Base-by-base conservation (phyloP, 1,284 basidiomycete genomes). In the Trichosporon inkin region DNA sequence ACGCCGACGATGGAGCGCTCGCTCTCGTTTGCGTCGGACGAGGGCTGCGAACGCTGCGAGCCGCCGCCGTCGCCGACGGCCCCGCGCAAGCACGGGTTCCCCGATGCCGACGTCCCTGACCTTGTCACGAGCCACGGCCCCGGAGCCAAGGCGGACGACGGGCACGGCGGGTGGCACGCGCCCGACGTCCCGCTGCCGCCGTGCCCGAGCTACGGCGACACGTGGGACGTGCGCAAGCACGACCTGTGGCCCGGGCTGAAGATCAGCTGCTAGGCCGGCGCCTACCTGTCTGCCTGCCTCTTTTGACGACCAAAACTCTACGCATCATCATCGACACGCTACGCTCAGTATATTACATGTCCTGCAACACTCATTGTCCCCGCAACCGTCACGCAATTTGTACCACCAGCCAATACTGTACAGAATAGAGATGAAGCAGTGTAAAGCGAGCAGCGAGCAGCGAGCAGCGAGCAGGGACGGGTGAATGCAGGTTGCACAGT, bases 1-100 rank as follows among this genome's bases (percentile, higher is more conserved):
- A 64, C 62, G 8, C 62, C 62, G 8, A 57, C 44, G 8, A 41
- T 44, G 38, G 58, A 63, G 28, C 58, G 54, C 36, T 40, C 22
- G 22, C 52, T 55, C 28, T 16, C 39, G 14, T 51, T 57, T 11
- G 24, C 47, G 11, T 56, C 41, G 19, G 55, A 56, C 55, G 55
- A 56, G 19, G 28, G 22, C 19, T 44, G 14, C 28, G 28, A 32
- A 8, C 28, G 28, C 22, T 44, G 41, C 24, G 20, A 8, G 38
- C 13, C 36, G 36, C 14, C 53, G 17, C 22, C 22, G 28, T 54
- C 41, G 16, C 40, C 58, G 20, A 37, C 32, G 17, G 20, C 28
- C 8, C 19, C 37, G 2, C 44, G 20, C 44, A 56, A 60, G 55
- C 20, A 20, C 37, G 32, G 36, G 35, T 49, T 56, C 16, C 41